Evolutionary conservation across 2,329 filamentous ascomycete genomes (phyloP).

Genomic region (Aphanoascus verrucosus): DNA sequence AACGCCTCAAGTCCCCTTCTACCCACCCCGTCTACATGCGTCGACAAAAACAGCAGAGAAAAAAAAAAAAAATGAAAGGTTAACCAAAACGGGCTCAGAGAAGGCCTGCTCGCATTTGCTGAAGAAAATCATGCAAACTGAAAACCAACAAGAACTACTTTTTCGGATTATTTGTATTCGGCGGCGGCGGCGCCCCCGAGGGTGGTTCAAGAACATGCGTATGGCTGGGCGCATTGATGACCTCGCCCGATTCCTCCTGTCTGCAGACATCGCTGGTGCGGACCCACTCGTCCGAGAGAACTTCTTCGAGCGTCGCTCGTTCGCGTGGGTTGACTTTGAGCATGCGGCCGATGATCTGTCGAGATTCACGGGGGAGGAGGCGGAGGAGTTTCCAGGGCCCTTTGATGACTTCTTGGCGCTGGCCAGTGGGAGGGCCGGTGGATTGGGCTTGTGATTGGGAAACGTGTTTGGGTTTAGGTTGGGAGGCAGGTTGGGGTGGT

Average conservation of each 20-base stretch:
- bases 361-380: slow-evolving; percentile 75
- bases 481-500: slow-evolving; percentile 5
- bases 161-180: slow-evolving; percentile 5
- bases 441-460: slow-evolving; percentile 6
- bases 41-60: neutral
- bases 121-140: too few species aligned
- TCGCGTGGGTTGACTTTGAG: slow-evolving; percentile 75
- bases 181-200: slow-evolving; percentile 7
- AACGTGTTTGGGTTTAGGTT: neutral
- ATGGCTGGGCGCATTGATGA: slow-evolving; percentile 66
- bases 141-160: neutral
- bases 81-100: neutral
- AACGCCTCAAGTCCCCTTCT: neutral
- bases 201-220: slow-evolving; percentile 71
- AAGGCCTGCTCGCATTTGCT: neutral
- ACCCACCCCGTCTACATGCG: neutral
- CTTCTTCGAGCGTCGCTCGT: slow-evolving; percentile 73
- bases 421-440: slow-evolving; percentile 20
- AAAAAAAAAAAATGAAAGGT: neutral
- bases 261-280: slow-evolving; percentile 70
- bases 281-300: slow-evolving; percentile 85
- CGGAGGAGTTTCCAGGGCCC: slow-evolving; percentile 86
- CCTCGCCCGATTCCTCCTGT: slow-evolving; percentile 61
- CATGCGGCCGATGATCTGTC: slow-evolving; percentile 86
- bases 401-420: slow-evolving; percentile 64